Base-by-base conservation (phyloP, 2,329 filamentous ascomycete genomes). In the Phaeomoniella chlamydospora region DNA sequence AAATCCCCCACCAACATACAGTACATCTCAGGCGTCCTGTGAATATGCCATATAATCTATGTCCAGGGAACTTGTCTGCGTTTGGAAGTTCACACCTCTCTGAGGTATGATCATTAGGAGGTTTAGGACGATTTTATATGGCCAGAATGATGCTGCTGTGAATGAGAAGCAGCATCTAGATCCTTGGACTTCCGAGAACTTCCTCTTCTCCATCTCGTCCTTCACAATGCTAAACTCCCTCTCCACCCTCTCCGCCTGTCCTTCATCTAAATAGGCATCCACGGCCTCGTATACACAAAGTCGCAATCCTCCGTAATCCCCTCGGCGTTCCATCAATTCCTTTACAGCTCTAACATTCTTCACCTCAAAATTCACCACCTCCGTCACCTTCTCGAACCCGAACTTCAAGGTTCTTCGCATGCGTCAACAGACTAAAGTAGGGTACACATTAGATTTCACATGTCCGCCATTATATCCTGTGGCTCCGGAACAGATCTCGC, bases 111-210 rank as follows among this genome's bases (percentile, higher is more conserved):
- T 55, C 50, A 81, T 73, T 1, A 93, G 59, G 0, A 87, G 65
- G 56, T 75, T 79, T 1, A 74, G 64, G 2, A 93, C 76, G 13
- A 92, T 70, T 57, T 90, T 92, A 56, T 92, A 93, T 0, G 86
- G 85, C 55, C 55, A 60, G 11, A 59, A 43, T 19, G 51, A 50
- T 1, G 43, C 54, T 2, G 56, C 49, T 0, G 47, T 50, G 34
- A 50, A 56, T 2, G 47, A 43, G 18, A 59, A 55, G 26, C 51
- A 55, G 2, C 49, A 52, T 14, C 43, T 39, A 0, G 58, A 56
- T 6, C 49, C 54, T 36, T 57, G 60, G 10, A 62, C 56, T 1
- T 56, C 51, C 0, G 56, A 58, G 9, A 26, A 6, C 22, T 26
- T 6, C 22, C 22, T 9, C n/a, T n/a, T 9, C 22, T 26, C 22